These are phyloP conservation scores for Alternaria dauci DNA, from an alignment of 2,329 filamentous ascomycete genomes.

Conservation along the genomic window DNA sequence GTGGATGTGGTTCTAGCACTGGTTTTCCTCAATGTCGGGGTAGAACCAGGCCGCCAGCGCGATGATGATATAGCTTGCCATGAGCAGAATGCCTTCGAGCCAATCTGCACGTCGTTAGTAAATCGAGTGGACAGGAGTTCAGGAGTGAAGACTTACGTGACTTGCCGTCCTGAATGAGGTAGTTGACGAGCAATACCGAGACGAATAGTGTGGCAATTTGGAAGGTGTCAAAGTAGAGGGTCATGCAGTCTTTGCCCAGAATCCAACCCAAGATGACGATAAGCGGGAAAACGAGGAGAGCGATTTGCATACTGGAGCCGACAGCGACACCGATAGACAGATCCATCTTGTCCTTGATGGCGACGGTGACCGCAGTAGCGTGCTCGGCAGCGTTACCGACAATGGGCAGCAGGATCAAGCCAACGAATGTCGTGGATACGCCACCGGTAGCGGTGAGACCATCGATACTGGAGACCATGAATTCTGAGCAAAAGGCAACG, in stretches of 20 bases:
- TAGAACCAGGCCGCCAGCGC: conserved; percentile 66
- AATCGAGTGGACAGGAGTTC: not conserved
- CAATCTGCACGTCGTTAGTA: conserved; percentile 52
- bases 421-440: conserved; percentile 68
- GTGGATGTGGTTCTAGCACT: conserved; percentile 19
- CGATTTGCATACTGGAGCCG: conserved; percentile 72
- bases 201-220: conserved; percentile 75
- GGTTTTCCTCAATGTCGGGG: conserved; percentile 37
- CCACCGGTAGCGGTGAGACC: conserved; percentile 58
- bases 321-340: conserved; percentile 71
- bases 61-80: conserved; percentile 69
- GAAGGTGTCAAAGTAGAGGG: conserved; percentile 85
- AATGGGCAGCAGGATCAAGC: conserved; percentile 70
- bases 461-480: conserved; percentile 68
- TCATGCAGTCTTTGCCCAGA: conserved; percentile 69
- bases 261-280: conserved; percentile 70
- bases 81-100: conserved; percentile 69
- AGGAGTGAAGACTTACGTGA: conserved; percentile 49
- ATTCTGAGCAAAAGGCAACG: conserved; percentile 79
- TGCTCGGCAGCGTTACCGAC: conserved; percentile 73
- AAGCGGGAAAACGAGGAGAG: conserved; percentile 67
- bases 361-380: conserved; percentile 68
- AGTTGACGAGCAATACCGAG: conserved; percentile 65
- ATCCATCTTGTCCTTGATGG: conserved; percentile 73
- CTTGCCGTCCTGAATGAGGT: conserved; percentile 68